A percentile compares a stretch with the other conserved stretches of the same genome.
phyloP scores from a whole-genome alignment of 495 filamentous ascomycete species.

The Penicillium taxi region DNA sequence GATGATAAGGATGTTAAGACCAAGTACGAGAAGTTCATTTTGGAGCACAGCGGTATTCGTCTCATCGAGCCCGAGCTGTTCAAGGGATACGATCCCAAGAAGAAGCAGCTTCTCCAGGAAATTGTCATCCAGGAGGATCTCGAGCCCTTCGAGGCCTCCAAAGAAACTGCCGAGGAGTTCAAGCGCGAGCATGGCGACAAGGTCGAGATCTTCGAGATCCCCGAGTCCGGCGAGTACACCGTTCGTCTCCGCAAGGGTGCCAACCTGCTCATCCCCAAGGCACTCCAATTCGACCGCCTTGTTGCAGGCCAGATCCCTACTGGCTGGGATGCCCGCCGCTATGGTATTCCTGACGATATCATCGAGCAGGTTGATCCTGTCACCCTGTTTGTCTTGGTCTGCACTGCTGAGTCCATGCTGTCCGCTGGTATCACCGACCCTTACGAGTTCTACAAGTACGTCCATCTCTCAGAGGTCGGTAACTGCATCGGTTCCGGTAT shows the following conservation, averaged over 20 bases:
- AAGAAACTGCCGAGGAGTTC: slow-evolving; percentile 96
- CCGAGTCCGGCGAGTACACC: slow-evolving; percentile 90
- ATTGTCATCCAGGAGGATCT: slow-evolving; percentile 94
- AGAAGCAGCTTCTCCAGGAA: slow-evolving; percentile 97
- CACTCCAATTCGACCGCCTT: slow-evolving; percentile 89
- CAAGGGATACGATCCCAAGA: slow-evolving; percentile 93
- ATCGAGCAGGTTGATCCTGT: slow-evolving; percentile 95
- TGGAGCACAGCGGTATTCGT: slow-evolving; percentile 96
- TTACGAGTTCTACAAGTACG: slow-evolving; percentile 99
- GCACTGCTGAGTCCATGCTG: slow-evolving; percentile 82
- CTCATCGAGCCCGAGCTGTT: slow-evolving; percentile 97
- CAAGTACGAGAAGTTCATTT: slow-evolving; percentile 93
- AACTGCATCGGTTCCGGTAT: slow-evolving; percentile 98
- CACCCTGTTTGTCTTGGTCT: slow-evolving; percentile 88
- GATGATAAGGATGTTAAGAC: slow-evolving; percentile 96
- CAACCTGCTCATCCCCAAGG: slow-evolving; percentile 89
- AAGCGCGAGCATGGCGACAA: slow-evolving; percentile 94
- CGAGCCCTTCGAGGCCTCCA: slow-evolving; percentile 93
- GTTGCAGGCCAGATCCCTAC: slow-evolving; percentile 96
- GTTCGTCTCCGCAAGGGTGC: slow-evolving; percentile 93
- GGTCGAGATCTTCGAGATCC: slow-evolving; percentile 91
- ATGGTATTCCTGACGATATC: slow-evolving; percentile 95
- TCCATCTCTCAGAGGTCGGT: slow-evolving; percentile 94
- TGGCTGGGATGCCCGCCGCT: slow-evolving; percentile 91
- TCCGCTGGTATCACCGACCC: slow-evolving; percentile 97